A percentile compares a stretch with the other conserved stretches of the same genome.
Conservation (phyloP, 2,329 filamentous ascomycete genomes). For the Lasiodiplodia hormozganensis region DNA sequence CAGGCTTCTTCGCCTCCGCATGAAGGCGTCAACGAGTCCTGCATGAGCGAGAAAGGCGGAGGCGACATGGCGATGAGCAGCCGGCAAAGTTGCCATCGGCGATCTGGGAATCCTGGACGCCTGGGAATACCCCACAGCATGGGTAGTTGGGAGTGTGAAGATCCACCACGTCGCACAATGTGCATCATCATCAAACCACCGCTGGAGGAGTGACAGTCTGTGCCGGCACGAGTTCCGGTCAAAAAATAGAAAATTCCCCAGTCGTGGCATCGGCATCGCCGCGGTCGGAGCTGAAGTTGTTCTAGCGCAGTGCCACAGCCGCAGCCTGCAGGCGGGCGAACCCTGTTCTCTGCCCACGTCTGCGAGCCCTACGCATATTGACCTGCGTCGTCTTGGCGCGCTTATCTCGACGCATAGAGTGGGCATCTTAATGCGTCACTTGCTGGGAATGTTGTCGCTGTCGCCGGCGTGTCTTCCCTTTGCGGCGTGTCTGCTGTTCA, state of each 20-base stretch:
- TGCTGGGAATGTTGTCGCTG: neutral
- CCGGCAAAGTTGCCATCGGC: slow-evolving; percentile 20
- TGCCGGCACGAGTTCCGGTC: neutral
- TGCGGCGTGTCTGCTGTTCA: neutral
- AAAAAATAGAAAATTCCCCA: slow-evolving; percentile 9
- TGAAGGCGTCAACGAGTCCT: neutral
- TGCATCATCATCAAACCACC: slow-evolving; percentile 12
- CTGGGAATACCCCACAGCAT: neutral
- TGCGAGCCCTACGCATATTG: slow-evolving; percentile 19
- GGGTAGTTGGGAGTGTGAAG: neutral
- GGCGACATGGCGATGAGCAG: neutral
- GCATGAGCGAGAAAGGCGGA: neutral
- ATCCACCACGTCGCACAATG: slow-evolving; percentile 11
- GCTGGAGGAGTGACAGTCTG: slow-evolving; percentile 24
- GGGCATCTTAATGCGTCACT: slow-evolving; percentile 8
- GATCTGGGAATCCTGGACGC: neutral
- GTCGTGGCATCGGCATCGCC: slow-evolving; percentile 12
- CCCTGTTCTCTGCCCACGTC: neutral
- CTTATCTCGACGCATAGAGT: slow-evolving; percentile 24
- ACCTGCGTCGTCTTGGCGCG: slow-evolving; percentile 20
- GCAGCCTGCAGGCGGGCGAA: slow-evolving; percentile 6
- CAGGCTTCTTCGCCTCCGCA: neutral
- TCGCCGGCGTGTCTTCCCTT: neutral
- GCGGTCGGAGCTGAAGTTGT: slow-evolving; percentile 19
- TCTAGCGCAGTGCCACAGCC: slow-evolving; percentile 27